phyloP scores from a whole-genome alignment of 306 rosid genomes.

The Echinosophora koreensis region DNA sequence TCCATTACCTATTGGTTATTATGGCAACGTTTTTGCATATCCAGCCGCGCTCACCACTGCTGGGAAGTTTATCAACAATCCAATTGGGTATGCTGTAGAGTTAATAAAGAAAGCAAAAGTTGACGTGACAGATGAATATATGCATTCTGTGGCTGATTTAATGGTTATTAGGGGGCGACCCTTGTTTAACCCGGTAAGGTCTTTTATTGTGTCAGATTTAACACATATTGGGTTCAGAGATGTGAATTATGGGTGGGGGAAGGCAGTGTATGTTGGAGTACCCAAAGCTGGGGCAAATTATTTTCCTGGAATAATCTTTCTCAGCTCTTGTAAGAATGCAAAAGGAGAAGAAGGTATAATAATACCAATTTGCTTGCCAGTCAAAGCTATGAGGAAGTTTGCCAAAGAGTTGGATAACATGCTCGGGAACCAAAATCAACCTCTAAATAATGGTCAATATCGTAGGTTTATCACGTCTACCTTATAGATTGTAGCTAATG shows the following conservation, averaged over 20 bases:
- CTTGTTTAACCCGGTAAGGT: not conserved
- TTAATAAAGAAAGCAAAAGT: conserved; percentile 45
- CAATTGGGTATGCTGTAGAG: conserved; percentile 31
- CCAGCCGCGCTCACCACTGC: conserved; percentile 6
- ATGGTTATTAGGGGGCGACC: conserved; percentile 49
- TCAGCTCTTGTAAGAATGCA: not conserved
- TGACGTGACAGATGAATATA: conserved; percentile 48
- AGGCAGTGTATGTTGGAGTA: conserved; percentile 48
- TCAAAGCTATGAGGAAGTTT: conserved; percentile 55
- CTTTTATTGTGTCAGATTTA: conserved; percentile 43
- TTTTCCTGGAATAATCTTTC: conserved; percentile 16
- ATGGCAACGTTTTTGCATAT: conserved; percentile 30
- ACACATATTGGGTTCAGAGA: not conserved
- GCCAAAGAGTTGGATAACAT: conserved; percentile 41
- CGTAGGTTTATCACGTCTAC: not conserved
- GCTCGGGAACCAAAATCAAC: not conserved
- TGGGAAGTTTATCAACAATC: conserved; percentile 6
- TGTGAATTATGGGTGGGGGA: conserved; percentile 67
- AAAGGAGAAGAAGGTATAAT: conserved; percentile 53
- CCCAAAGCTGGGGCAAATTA: conserved; percentile 8
- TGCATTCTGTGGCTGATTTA: conserved; percentile 53
- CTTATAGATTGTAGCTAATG: not conserved
- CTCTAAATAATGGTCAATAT: not conserved
- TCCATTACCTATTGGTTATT: conserved; percentile 30
- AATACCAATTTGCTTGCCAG: conserved; percentile 54